These are phyloP conservation scores for Colletotrichum sp. DNA, from an alignment of 2,329 filamentous ascomycete genomes.

Conservation along the genomic window DNA sequence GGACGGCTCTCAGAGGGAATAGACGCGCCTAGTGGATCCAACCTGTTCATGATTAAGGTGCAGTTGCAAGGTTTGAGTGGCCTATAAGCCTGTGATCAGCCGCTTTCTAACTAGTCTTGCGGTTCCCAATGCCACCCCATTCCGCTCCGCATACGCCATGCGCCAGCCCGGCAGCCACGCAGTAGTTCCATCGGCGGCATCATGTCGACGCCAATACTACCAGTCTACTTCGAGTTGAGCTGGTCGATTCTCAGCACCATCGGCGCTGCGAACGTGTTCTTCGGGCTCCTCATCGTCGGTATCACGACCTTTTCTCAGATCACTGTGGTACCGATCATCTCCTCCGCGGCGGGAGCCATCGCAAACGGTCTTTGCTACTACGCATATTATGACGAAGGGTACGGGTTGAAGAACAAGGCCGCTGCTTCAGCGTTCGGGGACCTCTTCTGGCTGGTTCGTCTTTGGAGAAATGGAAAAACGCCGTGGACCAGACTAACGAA, in stretches of 20 bases:
- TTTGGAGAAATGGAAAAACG: background rate
- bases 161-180: background rate
- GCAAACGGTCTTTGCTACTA: constrained; percentile 50
- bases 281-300: constrained; percentile 41
- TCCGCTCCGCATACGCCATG: background rate
- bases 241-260: constrained; percentile 52
- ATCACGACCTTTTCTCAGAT: constrained; percentile 45
- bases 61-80: background rate
- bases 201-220: constrained; percentile 12
- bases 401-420: constrained; percentile 28
- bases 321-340: constrained; percentile 43
- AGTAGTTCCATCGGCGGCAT: background rate
- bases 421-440: constrained; percentile 44
- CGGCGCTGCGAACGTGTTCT: constrained; percentile 43
- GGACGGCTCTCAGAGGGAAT: background rate
- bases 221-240: constrained; percentile 45
- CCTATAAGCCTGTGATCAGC: background rate
- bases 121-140: rapidly evolving
- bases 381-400: constrained; percentile 39
- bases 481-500: background rate
- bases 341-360: constrained; percentile 40
- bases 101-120: background rate
- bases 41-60: background rate
- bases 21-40: background rate
- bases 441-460: constrained; percentile 42